Evolutionary conservation across 495 filamentous ascomycete species (phyloP), one percentile per base, ranked within the genome.

Genomic region (Trichoderma reesei): DNA sequence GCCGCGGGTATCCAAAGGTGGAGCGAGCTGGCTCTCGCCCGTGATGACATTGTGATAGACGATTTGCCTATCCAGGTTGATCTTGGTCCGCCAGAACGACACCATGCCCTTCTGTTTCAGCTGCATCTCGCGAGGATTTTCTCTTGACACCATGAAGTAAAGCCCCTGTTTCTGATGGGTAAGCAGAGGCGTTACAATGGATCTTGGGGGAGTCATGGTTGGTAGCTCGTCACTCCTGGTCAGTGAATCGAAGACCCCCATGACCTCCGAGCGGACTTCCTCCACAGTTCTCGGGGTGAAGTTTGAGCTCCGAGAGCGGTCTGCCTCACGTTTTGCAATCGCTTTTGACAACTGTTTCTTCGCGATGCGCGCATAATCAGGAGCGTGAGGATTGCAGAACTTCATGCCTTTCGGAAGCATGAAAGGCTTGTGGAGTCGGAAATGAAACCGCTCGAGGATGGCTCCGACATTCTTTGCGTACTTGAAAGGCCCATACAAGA

Each of bases 81-180:
- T 70, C 33, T 79, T 81, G 36, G 82, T 67, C 66, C 88, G 82
- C 91, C 91, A 96, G 18, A 95, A 81, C 0, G 90, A 90, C 56
- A 85, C 87, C 65, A 86, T 83, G 36, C 80, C 76, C 46, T 82
- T 80, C 20, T 85, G 64, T 33, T 66, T 65, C 2, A 70, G 67
- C 59, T 73, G 68, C 11, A 67, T 65, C 41, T 70, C 41, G 26
- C 65, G 69, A 14, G 79, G 82, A 36, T 83, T 79, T 72, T 97
- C 94, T 65, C 88, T 89, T n/a, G 83, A 82, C 6, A 76, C 86
- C 88, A 98, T 90, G 67, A 96, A 98, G 73, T 85, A 85, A 3
- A 98, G 79, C 0, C 88, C 94, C 74, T 97, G 93, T 70, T 91
- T 92, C 70, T 98, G 94, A 72, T 98, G 94, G 59, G 81, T 81